A percentile compares a stretch with the other conserved stretches of the same genome.
These are phyloP conservation scores for Candida sanyaensis DNA, from an alignment of 1,139 yeast species.

Conservation along the genomic window DNA sequence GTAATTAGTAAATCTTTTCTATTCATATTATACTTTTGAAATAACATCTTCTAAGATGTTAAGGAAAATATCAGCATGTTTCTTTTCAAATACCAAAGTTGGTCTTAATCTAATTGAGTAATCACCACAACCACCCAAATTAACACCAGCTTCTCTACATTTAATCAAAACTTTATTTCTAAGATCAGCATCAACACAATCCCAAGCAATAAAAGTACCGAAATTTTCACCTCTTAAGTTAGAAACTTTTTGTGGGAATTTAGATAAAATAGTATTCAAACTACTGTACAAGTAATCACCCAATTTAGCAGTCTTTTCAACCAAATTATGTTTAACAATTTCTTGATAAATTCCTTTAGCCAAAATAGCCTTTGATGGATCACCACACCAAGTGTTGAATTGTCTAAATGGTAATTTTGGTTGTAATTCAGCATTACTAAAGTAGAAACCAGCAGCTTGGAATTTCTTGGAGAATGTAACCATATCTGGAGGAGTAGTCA, in stretches of 20 bases:
- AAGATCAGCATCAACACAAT: slow-evolving; percentile 44
- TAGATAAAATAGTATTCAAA: slow-evolving; percentile 42
- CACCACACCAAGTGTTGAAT: slow-evolving; percentile 86
- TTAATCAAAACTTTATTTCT: slow-evolving; percentile 54
- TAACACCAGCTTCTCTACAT: slow-evolving; percentile 59
- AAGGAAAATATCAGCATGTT: slow-evolving; percentile 65
- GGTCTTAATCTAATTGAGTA: slow-evolving; percentile 70
- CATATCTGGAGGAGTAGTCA: slow-evolving; percentile 66
- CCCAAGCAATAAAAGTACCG: slow-evolving; percentile 81
- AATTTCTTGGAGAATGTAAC: slow-evolving; percentile 77
- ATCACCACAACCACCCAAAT: slow-evolving; percentile 76
- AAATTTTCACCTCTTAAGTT: slow-evolving; percentile 67
- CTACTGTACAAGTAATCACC: slow-evolving; percentile 60
- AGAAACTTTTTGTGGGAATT: slow-evolving; percentile 45
- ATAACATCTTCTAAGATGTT: slow-evolving; percentile 42
- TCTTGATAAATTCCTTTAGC: slow-evolving; percentile 68
- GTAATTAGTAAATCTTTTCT: neutral
- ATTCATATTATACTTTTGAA: slow-evolving; percentile 3
- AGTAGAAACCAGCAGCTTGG: slow-evolving; percentile 80
- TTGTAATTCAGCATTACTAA: slow-evolving; percentile 60
- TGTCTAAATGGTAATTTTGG: slow-evolving; percentile 71
- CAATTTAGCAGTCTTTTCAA: slow-evolving; percentile 51
- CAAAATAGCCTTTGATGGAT: slow-evolving; percentile 66
- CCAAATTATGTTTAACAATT: slow-evolving; percentile 51
- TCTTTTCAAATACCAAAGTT: slow-evolving; percentile 62